Percentiles rank a stretch among this genome's conserved stretches.
Conservation (phyloP, 2,329 filamentous ascomycete genomes). For the Claviceps spartinae region DNA sequence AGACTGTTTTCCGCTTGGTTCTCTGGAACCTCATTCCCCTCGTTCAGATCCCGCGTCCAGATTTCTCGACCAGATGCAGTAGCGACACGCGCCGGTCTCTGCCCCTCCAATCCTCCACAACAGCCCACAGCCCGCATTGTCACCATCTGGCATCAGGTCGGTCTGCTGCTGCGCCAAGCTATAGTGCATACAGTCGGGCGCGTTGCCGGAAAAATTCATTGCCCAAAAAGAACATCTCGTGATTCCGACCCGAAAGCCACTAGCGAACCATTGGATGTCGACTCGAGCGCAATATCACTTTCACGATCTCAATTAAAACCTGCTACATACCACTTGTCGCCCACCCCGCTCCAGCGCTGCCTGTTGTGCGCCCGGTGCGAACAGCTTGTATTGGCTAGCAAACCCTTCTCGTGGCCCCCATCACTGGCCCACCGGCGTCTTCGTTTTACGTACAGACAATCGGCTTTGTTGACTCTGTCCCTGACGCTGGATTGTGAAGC, state of each 20-base stretch:
- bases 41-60: no score
- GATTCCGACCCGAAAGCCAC: background rate
- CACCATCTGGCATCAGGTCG: background rate
- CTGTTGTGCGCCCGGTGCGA: constrained; percentile 7
- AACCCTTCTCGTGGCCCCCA: constrained; percentile 8
- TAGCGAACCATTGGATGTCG: background rate
- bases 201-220: background rate
- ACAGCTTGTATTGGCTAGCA: constrained; percentile 17
- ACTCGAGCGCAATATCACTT: background rate
- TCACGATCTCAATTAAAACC: constrained; percentile 3
- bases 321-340: constrained; percentile 1
- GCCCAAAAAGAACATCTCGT: constrained; percentile 1
- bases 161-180: background rate
- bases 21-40: background rate
- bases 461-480: constrained; percentile 5
- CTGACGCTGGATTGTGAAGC: background rate
- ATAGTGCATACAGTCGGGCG: background rate
- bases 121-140: constrained; percentile 1
- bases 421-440: constrained; percentile 19
- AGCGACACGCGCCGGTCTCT: constrained; percentile 1
- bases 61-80: background rate
- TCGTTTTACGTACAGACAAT: constrained; percentile 22
- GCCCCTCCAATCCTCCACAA: constrained; percentile 4
- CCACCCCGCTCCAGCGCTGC: constrained; percentile 1
- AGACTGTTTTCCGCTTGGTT: background rate